Base-by-base conservation (phyloP, 805 yeast genomes). In the Lipomyces yamadae region DNA sequence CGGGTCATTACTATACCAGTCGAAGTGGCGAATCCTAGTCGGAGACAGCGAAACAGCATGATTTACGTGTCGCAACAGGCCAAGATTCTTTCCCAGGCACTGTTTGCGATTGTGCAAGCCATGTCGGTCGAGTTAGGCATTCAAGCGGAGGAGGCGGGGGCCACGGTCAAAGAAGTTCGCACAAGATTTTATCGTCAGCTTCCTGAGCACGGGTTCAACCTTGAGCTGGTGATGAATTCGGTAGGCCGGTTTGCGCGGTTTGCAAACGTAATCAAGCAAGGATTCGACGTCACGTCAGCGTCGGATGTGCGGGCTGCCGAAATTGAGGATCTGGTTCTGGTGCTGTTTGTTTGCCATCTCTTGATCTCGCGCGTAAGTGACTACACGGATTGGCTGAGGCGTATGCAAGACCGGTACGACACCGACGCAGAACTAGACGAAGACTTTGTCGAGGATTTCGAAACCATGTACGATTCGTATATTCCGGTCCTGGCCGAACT, bases 261-360 rank as follows among this genome's bases (percentile, higher is more conserved):
- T 18, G 37, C 45, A 10, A 24, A 39, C 2, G 53, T 48, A 3
- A 55, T 70, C 15, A 62, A 50, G 5, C n/a, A 42, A 8, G 63
- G 39, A 4, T 70, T 65, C 37, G 72, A 70, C 30, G 42, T 64
- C 13, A 37, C 35, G 2, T 70, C 67, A 32, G 48, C 66, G 2
- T 24, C 59, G 6, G 64, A 55, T 4, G 54, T 70, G 30, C 56
- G 48, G n/a, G 70, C 64, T 15, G 37, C 35, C 11, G 64, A 37
- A n/a, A 37, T 34, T 2, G 70, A 66, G 5, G 72, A 70, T 34
- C 70, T 63, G 32, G 52, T 67, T 34, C 58, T 70, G 5, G 48
- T 67, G 4, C 56, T 70, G 4, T 66, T 66, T 18, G 29, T 65
- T 6, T 37, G 60, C 56, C 37, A 48, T 8, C 61, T 35, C 13